Evolutionary conservation across 768 basidiomycete species (phyloP).

Genomic region (Pulveroboletus sp.): DNA sequence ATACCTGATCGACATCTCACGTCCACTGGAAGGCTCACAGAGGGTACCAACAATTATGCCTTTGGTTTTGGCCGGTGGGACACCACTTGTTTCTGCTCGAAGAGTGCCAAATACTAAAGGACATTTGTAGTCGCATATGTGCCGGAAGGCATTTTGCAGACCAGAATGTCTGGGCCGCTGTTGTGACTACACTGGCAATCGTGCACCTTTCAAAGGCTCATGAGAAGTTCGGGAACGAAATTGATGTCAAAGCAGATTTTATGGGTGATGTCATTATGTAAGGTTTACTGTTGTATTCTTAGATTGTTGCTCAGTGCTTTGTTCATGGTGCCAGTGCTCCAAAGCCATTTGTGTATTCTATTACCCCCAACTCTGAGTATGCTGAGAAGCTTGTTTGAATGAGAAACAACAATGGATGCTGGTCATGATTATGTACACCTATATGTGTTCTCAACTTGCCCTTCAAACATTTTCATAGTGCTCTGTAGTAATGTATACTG

Average conservation of each 20-base stretch:
- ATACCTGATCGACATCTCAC: slow-evolving; percentile 52
- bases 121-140: slow-evolving; percentile 23
- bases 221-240: slow-evolving; percentile 28
- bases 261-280: slow-evolving; percentile 21
- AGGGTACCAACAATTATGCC: neutral
- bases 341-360: slow-evolving; percentile 22
- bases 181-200: slow-evolving; percentile 30
- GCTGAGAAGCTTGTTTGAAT: slow-evolving; percentile 15
- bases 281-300: neutral
- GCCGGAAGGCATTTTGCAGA: slow-evolving; percentile 34
- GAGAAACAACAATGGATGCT: neutral
- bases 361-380: slow-evolving; percentile 11
- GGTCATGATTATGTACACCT: neutral
- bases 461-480: too few species aligned
- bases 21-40: slow-evolving; percentile 9
- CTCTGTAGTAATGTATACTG: too few species aligned
- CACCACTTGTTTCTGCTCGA: neutral
- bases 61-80: slow-evolving; percentile 29
- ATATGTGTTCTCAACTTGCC: too few species aligned
- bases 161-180: slow-evolving; percentile 29
- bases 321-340: slow-evolving; percentile 13
- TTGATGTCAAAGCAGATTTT: slow-evolving; percentile 24
- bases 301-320: neutral
- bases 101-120: neutral
- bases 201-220: slow-evolving; percentile 24